Conservation (phyloP, 805 yeast species). For the Metschnikowia chrysomelidarum region DNA sequence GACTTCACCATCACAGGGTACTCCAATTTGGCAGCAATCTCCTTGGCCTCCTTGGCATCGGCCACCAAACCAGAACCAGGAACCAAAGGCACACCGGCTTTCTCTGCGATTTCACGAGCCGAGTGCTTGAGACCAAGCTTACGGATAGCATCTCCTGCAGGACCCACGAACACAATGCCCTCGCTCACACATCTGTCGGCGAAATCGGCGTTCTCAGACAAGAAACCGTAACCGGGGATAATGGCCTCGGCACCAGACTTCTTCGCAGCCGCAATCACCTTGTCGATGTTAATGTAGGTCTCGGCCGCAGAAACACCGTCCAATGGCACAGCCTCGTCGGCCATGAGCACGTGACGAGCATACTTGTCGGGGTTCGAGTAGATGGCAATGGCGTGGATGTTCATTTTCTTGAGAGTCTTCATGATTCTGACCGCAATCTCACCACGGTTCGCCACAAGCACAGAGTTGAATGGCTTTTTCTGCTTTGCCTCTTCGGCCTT, state of each 20-base stretch:
- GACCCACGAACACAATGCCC: constrained; percentile 94
- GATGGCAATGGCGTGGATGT: constrained; percentile 78
- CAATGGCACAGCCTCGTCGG: constrained; percentile 79
- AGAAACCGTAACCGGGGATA: constrained; percentile 96
- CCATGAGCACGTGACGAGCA: constrained; percentile 79
- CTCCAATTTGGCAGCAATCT: constrained; percentile 67
- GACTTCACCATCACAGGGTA: constrained; percentile 96
- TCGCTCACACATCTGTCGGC: constrained; percentile 82
- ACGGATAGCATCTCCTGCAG: constrained; percentile 89
- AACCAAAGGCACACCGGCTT: constrained; percentile 92
- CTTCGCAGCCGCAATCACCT: constrained; percentile 83
- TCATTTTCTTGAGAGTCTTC: constrained; percentile 77
- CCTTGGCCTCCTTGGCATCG: constrained; percentile 69
- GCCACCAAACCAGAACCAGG: constrained; percentile 92
- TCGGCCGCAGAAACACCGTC: constrained; percentile 86
- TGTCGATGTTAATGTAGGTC: constrained; percentile 82
- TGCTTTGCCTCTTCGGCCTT: constrained; percentile 24
- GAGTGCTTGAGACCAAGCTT: constrained; percentile 92
- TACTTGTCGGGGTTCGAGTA: constrained; percentile 89
- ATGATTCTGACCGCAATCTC: constrained; percentile 96
- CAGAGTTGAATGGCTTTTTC: constrained; percentile 69
- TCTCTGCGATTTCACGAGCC: constrained; percentile 88
- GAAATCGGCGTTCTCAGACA: constrained; percentile 94
- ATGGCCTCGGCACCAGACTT: constrained; percentile 88
- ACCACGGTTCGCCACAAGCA: constrained; percentile 96